phyloP scores from a whole-genome alignment of 371 early-diverging fungal species.

The Mucor circinelloides region DNA sequence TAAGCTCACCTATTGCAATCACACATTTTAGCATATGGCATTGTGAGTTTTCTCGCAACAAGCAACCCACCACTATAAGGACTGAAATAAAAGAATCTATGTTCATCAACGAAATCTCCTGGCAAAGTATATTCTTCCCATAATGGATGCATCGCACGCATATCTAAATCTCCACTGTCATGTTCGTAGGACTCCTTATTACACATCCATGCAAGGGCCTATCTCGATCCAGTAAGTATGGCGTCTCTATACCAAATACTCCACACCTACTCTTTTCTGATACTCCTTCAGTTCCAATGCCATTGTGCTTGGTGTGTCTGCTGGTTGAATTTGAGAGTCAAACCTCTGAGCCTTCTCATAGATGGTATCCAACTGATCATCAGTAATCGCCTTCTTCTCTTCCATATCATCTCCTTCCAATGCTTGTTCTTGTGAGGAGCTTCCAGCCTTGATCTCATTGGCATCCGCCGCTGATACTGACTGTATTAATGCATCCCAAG shows the following conservation, averaged over 20 bases:
- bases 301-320: conserved; percentile 56
- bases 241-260: not conserved
- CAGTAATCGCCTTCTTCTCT: conserved; percentile 54
- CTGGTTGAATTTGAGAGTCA: conserved; percentile 52
- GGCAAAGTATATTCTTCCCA: conserved; percentile 66
- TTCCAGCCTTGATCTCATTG: not conserved
- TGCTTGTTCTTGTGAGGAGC: conserved; percentile 4
- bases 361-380: conserved; percentile 60
- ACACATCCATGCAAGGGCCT: conserved; percentile 65
- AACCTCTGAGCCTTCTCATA: conserved; percentile 65
- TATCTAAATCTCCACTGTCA: conserved; percentile 33
- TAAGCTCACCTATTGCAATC: conserved; percentile 45
- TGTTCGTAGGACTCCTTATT: conserved; percentile 51
- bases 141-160: conserved; percentile 61
- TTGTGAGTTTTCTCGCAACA: not conserved
- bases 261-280: conserved; percentile 52
- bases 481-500: conserved; percentile 32
- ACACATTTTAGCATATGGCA: not conserved
- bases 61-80: conserved; percentile 55
- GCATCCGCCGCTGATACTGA: conserved; percentile 13
- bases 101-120: conserved; percentile 19
- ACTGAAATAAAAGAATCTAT: conserved; percentile 57
- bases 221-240: not conserved
- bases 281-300: conserved; percentile 61
- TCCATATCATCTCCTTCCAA: conserved; percentile 25